These are phyloP conservation scores for Hanseniaspora thailandica DNA, from an alignment of 805 yeast genomes.

Conservation along the genomic window DNA sequence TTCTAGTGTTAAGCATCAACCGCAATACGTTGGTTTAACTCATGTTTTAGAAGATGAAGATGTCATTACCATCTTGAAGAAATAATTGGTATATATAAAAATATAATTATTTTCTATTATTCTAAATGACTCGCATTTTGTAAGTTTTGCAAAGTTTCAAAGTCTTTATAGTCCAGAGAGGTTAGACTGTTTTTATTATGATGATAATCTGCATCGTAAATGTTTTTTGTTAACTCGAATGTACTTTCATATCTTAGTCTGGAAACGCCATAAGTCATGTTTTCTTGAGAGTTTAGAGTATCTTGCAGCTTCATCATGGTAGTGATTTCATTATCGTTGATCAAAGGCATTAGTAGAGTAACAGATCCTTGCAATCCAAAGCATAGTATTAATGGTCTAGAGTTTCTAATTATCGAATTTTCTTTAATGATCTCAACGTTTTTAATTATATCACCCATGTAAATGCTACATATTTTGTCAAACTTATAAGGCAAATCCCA, in stretches of 20 bases:
- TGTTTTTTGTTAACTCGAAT: constrained; percentile 2
- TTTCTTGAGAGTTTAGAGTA: neutral
- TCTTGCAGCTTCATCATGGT: neutral
- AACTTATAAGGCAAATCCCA: constrained; percentile 12
- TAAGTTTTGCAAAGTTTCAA: neutral
- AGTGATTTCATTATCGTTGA: neutral
- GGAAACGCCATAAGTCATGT: neutral
- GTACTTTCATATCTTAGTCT: constrained; percentile 9
- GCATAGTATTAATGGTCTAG: constrained; percentile 1
- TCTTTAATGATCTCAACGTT: neutral
- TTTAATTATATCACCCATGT: constrained; percentile 8
- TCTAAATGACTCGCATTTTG: constrained; percentile 4
- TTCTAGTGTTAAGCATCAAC: constrained; percentile 91
- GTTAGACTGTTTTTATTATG: neutral
- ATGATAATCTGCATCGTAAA: constrained; percentile 7
- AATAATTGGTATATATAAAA: constrained; percentile 26
- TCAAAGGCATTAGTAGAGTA: constrained; percentile 1
- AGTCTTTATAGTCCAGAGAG: neutral
- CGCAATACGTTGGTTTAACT: constrained; percentile 82
- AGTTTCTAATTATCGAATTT: constrained; percentile 3
- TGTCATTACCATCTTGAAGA: constrained; percentile 87
- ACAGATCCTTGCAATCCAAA: constrained; percentile 12
- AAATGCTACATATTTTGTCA: constrained; percentile 4
- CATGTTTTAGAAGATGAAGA: constrained; percentile 90
- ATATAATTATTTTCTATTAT: neutral